These are phyloP conservation scores for Tillandsia fasciculata DNA, from an alignment of 176 grass and related monocot species.

Conservation along the genomic window DNA sequence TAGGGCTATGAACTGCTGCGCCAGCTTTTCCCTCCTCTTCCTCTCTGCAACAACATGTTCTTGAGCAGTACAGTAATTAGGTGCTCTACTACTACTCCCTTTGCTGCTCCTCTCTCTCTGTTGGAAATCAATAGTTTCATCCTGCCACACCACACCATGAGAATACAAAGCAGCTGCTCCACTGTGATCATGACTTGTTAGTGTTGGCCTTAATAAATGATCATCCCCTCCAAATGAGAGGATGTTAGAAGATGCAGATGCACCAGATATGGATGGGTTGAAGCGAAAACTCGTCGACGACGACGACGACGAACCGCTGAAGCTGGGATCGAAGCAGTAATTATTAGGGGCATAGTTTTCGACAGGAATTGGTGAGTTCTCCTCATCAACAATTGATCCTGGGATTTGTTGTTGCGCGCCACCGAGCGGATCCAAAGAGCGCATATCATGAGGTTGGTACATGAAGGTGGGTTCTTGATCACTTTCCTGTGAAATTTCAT, in stretches of 20 bases:
- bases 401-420: neutral
- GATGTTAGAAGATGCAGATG: conserved; percentile 6
- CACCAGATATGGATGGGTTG: conserved; percentile 1
- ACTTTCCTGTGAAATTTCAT: neutral
- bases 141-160: conserved; percentile 13
- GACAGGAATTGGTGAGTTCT: neutral
- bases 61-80: conserved; percentile 24
- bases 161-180: neutral
- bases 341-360: neutral
- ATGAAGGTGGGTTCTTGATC: neutral
- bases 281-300: conserved; percentile 19
- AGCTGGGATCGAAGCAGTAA: neutral
- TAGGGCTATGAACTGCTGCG: conserved; percentile 52
- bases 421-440: neutral
- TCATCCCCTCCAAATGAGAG: conserved; percentile 29
- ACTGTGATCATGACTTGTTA: neutral
- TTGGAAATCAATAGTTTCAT: conserved; percentile 18
- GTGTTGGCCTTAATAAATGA: neutral
- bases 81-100: conserved; percentile 21
- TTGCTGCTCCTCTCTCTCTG: conserved; percentile 23
- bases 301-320: neutral
- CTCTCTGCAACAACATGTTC: conserved; percentile 65
- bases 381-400: neutral
- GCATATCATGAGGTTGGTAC: neutral
- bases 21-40: conserved; percentile 50